These are phyloP conservation scores for Cucurbita maxima DNA, from an alignment of 306 rosid species.

Conservation along the genomic window DNA sequence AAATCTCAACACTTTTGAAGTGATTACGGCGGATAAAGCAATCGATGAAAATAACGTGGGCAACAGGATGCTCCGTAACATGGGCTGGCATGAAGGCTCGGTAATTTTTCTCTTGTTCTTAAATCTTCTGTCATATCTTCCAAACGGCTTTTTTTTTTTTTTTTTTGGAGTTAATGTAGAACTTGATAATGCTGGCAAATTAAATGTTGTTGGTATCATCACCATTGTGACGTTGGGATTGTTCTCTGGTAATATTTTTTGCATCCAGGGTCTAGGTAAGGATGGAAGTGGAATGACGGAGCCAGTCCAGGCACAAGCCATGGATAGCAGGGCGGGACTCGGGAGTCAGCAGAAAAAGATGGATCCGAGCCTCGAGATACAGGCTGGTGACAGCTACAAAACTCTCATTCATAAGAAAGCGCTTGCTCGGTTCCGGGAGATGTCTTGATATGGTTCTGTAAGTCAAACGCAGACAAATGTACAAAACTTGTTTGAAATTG, in stretches of 20 bases:
- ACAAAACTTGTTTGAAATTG: background rate
- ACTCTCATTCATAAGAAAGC: constrained; percentile 91
- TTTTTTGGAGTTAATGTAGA: background rate
- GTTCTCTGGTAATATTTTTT: background rate
- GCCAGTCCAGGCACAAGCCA: constrained; percentile 81
- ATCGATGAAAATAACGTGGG: constrained; percentile 91
- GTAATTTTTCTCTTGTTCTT: constrained; percentile 37
- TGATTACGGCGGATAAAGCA: constrained; percentile 81
- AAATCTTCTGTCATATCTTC: background rate
- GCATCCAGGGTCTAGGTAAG: constrained; percentile 79
- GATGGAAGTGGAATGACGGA: constrained; percentile 95
- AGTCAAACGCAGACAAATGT: background rate
- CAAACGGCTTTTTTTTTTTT: background rate
- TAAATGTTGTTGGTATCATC: background rate
- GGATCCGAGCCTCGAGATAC: constrained; percentile 75
- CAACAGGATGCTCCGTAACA: constrained; percentile 98
- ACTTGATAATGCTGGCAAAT: background rate
- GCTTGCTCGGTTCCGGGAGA: constrained; percentile 86
- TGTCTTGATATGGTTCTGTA: constrained; percentile 24
- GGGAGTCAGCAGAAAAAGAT: constrained; percentile 87
- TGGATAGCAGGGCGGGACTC: constrained; percentile 81
- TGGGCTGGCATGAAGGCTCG: constrained; percentile 99
- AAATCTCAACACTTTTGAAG: constrained; percentile 49
- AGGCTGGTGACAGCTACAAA: constrained; percentile 85
- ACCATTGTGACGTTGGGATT: background rate